Conservation (phyloP, 1,284 basidiomycete species). For the Malassezia psittaci region DNA sequence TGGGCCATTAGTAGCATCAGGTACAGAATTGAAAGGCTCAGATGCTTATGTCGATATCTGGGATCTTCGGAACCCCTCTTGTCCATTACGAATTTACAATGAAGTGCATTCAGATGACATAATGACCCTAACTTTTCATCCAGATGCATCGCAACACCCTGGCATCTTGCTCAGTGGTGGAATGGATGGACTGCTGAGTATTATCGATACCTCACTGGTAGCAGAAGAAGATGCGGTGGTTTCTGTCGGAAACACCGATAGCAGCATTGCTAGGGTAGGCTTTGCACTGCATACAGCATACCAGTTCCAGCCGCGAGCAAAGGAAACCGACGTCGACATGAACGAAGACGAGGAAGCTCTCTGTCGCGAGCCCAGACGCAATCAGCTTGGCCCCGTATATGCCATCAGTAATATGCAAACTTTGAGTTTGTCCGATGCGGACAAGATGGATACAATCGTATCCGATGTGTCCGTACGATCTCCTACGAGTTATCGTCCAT, state of each 20-base stretch:
- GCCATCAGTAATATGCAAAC: conserved; percentile 46
- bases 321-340: conserved; percentile 9
- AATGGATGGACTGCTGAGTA: conserved; percentile 39
- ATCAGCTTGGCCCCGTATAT: conserved; percentile 31
- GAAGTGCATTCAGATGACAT: conserved; percentile 45
- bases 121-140: conserved; percentile 34
- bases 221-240: conserved; percentile 45
- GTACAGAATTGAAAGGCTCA: conserved; percentile 35
- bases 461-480: conserved; percentile 24
- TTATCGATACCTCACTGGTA: conserved; percentile 28
- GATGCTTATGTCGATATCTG: conserved; percentile 41
- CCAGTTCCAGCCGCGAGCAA: conserved; percentile 5
- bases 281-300: conserved; percentile 20
- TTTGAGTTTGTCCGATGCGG: conserved; percentile 36
- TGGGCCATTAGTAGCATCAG: conserved; percentile 28
- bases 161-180: conserved; percentile 35
- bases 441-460: conserved; percentile 17
- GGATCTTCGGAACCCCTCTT: conserved; percentile 24
- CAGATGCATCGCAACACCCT: conserved; percentile 16
- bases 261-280: conserved; percentile 33
- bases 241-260: conserved; percentile 38
- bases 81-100: conserved; percentile 31
- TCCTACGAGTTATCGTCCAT: conserved; percentile 26
- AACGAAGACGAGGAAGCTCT: conserved; percentile 16
- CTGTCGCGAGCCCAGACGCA: conserved; percentile 18